Percentiles rank a stretch among this genome's conserved stretches.
These are phyloP conservation scores for Sclerospora graminicola DNA, from an alignment of 352 stramenopile genomes.

Conservation along the genomic window DNA sequence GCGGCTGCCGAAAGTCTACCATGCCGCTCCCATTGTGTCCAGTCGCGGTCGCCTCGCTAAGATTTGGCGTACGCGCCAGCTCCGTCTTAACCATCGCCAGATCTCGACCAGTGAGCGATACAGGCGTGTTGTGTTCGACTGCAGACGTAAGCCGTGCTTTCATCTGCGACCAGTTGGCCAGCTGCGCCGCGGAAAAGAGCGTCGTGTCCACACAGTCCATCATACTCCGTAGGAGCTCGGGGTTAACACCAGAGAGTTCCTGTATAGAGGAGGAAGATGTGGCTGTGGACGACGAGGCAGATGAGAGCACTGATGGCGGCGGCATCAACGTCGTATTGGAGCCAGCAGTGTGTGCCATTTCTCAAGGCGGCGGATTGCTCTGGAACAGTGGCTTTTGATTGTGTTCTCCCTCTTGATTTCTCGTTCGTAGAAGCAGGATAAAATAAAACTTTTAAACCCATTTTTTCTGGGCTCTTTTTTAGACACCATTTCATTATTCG, in stretches of 20 bases:
- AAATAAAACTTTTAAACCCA: no score
- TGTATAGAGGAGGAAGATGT: background rate
- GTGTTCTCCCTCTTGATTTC: no score
- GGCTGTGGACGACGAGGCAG: background rate
- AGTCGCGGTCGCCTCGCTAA: constrained; percentile 4
- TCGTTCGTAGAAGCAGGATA: no score
- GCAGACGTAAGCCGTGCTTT: constrained; percentile 48
- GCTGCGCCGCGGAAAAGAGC: constrained; percentile 60
- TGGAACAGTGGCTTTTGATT: no score
- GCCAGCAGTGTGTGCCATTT: no score
- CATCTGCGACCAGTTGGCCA: constrained; percentile 75
- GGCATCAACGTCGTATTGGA: no score
- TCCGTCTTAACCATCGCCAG: constrained; percentile 34
- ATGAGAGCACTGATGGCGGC: no score
- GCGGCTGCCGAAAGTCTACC: constrained; percentile 35
- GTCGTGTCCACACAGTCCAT: constrained; percentile 83
- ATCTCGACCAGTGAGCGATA: constrained; percentile 22
- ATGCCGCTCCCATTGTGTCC: background rate
- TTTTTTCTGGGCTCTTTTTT: no score
- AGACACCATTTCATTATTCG: no score
- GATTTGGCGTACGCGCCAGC: constrained; percentile 18
- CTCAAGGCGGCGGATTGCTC: no score
- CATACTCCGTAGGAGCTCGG: constrained; percentile 69
- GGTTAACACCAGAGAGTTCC: constrained; percentile 36
- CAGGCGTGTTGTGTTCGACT: constrained; percentile 31